Conservation (phyloP, 768 basidiomycete species). For the Phaeotremella fagi region DNA sequence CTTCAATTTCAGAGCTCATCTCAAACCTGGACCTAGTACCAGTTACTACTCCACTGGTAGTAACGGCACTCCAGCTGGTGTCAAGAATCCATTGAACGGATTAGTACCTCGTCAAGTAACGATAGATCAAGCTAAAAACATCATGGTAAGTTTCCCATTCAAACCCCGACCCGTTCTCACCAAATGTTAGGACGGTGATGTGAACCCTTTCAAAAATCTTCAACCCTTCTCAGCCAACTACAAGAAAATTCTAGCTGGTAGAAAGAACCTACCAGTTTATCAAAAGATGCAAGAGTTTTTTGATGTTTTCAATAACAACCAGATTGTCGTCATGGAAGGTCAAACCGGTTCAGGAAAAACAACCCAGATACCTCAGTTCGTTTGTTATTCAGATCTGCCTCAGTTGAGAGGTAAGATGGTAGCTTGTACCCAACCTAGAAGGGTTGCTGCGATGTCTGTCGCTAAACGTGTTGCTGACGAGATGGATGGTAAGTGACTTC, state of each 20-base stretch:
- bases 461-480: conserved; percentile 98
- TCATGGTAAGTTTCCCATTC: conserved; percentile 57
- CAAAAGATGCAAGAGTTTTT: conserved; percentile 90
- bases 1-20: not conserved
- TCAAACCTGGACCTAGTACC: conserved; percentile 6
- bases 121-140: conserved; percentile 61
- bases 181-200: conserved; percentile 59
- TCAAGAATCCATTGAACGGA: conserved; percentile 61
- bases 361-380: conserved; percentile 96
- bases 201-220: conserved; percentile 81
- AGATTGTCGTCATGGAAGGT: conserved; percentile 67
- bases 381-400: conserved; percentile 85
- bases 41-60: conserved; percentile 17
- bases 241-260: conserved; percentile 73
- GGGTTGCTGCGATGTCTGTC: conserved; percentile 96
- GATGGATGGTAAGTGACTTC: conserved; percentile 74
- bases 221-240: conserved; percentile 70
- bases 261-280: conserved; percentile 87
- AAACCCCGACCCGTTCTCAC: not conserved
- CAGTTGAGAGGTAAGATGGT: conserved; percentile 85
- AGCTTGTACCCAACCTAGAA: conserved; percentile 92
- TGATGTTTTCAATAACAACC: conserved; percentile 71
- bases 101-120: conserved; percentile 67
- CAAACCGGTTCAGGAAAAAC: conserved; percentile 96
- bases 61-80: conserved; percentile 11